Evolutionary conservation across 1,284 basidiomycete species (phyloP).

Genomic region (Ustilago esculenta): DNA sequence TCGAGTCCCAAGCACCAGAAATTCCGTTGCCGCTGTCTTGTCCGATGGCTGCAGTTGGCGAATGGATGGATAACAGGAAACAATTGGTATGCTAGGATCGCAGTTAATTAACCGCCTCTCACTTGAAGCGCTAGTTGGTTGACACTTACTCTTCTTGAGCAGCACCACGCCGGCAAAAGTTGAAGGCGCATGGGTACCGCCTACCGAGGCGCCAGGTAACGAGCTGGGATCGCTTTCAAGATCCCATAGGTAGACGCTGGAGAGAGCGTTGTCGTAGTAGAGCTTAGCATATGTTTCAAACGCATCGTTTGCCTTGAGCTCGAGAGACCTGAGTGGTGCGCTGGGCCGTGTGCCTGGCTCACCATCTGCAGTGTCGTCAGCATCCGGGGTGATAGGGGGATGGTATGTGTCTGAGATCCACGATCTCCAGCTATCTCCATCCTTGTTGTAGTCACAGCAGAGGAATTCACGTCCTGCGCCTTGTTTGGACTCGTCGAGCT

Average conservation of each 20-base stretch:
- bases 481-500: slow-evolving; percentile 77
- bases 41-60: slow-evolving; percentile 43
- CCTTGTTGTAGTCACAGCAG: slow-evolving; percentile 96
- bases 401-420: slow-evolving; percentile 98
- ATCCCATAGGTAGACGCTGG: slow-evolving; percentile 99
- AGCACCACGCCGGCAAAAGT: slow-evolving; percentile 93
- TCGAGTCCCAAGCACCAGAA: slow-evolving; percentile 90
- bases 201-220: slow-evolving; percentile 24
- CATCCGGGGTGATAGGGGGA: slow-evolving; percentile 72
- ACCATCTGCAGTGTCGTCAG: slow-evolving; percentile 32
- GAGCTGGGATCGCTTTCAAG: slow-evolving; percentile 76
- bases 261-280: slow-evolving; percentile 97
- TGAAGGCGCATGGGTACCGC: slow-evolving; percentile 69
- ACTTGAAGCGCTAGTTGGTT: no score
- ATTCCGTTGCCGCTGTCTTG: slow-evolving; percentile 54
- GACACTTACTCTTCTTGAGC: slow-evolving; percentile 86
- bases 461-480: slow-evolving; percentile 82
- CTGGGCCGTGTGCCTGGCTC: slow-evolving; percentile 77
- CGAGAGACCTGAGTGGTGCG: slow-evolving; percentile 84
- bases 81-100: no score
- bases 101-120: no score
- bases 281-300: slow-evolving; percentile 98
- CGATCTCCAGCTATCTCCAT: slow-evolving; percentile 93
- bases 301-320: slow-evolving; percentile 91
- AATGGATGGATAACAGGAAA: no score